Evolutionary conservation across 1,139 yeast genomes (phyloP).

Genomic region (Ashbya aceris): DNA sequence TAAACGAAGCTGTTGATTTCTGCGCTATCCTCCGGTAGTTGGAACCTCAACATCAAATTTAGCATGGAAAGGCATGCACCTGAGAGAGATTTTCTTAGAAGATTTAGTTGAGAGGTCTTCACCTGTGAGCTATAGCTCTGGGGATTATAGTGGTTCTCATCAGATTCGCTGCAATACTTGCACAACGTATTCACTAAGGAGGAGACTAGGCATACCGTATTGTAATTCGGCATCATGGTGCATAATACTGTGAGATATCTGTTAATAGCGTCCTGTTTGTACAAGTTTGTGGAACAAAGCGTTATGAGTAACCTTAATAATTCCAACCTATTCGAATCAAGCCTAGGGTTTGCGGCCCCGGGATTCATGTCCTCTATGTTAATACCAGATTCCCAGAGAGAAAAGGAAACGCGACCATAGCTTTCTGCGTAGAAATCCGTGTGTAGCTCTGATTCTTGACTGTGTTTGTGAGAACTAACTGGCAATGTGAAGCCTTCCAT

Average conservation of each 20-base stretch:
- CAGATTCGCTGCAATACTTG: conserved; percentile 29
- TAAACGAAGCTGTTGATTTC: conserved; percentile 32
- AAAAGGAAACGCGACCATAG: conserved; percentile 9
- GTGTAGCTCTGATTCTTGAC: neutral
- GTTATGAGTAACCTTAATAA: conserved; percentile 52
- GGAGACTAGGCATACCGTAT: conserved; percentile 47
- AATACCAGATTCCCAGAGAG: conserved; percentile 22
- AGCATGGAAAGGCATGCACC: conserved; percentile 55
- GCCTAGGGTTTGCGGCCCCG: conserved; percentile 31
- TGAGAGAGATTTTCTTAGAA: conserved; percentile 43
- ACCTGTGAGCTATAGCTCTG: conserved; percentile 2
- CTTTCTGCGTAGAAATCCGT: conserved; percentile 3
- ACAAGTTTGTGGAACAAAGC: conserved; percentile 57
- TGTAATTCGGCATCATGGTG: conserved; percentile 41
- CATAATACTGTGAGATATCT: conserved; percentile 51
- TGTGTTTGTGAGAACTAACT: conserved; percentile 13
- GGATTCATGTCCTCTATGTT: conserved; percentile 13
- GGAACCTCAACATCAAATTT: conserved; percentile 53
- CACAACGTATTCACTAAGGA: conserved; percentile 59
- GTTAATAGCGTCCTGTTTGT: conserved; percentile 38
- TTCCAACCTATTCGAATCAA: conserved; percentile 62
- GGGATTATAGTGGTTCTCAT: conserved; percentile 19
- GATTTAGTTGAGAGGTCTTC: conserved; percentile 1
- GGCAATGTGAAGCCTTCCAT: conserved; percentile 52
- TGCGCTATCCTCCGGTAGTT: conserved; percentile 44